Conservation (phyloP, 2,329 filamentous ascomycete species). For the Penicillium sp. region DNA sequence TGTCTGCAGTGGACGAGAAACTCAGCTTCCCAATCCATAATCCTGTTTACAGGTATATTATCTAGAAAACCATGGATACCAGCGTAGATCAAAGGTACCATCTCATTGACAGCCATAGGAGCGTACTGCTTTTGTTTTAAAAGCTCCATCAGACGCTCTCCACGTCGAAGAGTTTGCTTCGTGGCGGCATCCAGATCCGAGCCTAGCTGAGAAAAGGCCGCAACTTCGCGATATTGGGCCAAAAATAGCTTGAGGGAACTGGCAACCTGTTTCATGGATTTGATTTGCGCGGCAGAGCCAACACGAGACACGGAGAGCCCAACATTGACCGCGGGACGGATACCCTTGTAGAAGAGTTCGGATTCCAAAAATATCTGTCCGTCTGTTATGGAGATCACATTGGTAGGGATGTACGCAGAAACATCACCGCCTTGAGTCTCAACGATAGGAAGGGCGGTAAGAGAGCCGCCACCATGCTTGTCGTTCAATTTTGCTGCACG, state of each 20-base stretch:
- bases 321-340: slow-evolving; percentile 99
- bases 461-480: slow-evolving; percentile 87
- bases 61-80: slow-evolving; percentile 98
- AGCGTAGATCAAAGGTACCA: slow-evolving; percentile 98
- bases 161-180: slow-evolving; percentile 97
- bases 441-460: slow-evolving; percentile 96
- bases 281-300: slow-evolving; percentile 98
- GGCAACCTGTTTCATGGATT: slow-evolving; percentile 99
- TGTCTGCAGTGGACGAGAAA: slow-evolving; percentile 89
- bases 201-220: slow-evolving; percentile 99
- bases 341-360: slow-evolving; percentile 99
- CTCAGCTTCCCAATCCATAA: slow-evolving; percentile 91
- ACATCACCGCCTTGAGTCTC: slow-evolving; percentile 99
- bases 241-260: slow-evolving; percentile 99
- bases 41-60: slow-evolving; percentile 83
- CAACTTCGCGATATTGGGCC: slow-evolving; percentile 99
- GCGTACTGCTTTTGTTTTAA: slow-evolving; percentile 99
- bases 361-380: slow-evolving; percentile 99
- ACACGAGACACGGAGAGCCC: slow-evolving; percentile 99
- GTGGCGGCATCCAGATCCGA: slow-evolving; percentile 98
- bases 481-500: slow-evolving; percentile 97
- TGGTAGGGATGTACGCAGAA: slow-evolving; percentile 99
- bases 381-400: slow-evolving; percentile 99
- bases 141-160: slow-evolving; percentile 97
- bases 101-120: slow-evolving; percentile 98